Evolutionary conservation across 208 protist genomes (phyloP).

Genomic region (Leishmania arabica): DNA sequence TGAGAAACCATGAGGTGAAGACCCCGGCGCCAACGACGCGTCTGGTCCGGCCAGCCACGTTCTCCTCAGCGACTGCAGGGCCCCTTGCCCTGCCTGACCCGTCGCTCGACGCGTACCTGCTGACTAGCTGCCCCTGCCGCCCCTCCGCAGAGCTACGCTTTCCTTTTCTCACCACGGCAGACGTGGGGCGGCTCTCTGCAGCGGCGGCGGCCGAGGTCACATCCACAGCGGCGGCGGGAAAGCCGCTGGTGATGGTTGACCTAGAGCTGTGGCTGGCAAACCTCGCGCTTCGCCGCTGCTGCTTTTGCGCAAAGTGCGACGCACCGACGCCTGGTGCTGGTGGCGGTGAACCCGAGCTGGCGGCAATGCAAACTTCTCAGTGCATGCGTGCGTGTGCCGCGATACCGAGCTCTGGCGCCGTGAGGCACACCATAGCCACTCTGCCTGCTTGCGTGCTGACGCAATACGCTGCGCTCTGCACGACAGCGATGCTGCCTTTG

Average conservation of each 20-base stretch:
- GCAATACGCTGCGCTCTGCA: slow-evolving; percentile 3
- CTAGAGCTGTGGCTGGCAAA: slow-evolving; percentile 28
- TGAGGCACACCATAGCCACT: slow-evolving; percentile 13
- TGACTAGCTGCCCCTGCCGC: slow-evolving; percentile 20
- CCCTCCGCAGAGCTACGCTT: not conserved
- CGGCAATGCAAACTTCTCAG: not conserved
- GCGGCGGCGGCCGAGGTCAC: not conserved
- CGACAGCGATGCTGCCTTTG: not conserved
- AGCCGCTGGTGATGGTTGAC: not conserved
- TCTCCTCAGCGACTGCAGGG: not conserved
- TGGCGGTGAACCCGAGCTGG: not conserved
- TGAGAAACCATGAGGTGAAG: not conserved
- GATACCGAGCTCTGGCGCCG: slow-evolving; percentile 12
- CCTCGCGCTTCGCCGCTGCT: slow-evolving; percentile 33
- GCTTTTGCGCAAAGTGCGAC: slow-evolving; percentile 20
- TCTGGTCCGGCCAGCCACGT: not conserved
- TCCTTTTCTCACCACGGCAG: slow-evolving; percentile 26
- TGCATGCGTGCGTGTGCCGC: not conserved
- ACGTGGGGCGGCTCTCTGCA: slow-evolving; percentile 25
- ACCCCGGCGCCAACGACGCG: not conserved
- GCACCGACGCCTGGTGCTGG: not conserved
- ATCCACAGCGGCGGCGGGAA: not conserved
- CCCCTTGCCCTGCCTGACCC: slow-evolving; percentile 10
- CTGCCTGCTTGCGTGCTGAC: slow-evolving; percentile 19
- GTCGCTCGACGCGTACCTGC: slow-evolving; percentile 29